Conservation (phyloP, 2,329 filamentous ascomycete genomes). For the Pseudogymnoascus destructans region DNA sequence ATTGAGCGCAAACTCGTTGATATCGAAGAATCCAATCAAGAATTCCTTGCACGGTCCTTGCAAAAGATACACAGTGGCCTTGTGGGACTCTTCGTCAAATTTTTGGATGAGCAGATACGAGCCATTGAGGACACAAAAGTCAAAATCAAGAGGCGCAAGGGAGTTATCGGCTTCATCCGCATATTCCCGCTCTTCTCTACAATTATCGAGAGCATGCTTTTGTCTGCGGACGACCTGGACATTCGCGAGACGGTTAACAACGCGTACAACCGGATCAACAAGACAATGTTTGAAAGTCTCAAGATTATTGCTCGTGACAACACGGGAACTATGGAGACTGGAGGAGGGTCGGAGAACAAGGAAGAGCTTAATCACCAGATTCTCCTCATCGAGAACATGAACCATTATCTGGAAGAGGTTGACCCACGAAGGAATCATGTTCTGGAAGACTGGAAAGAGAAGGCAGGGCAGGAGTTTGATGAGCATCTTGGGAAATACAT, state of each 20-base stretch:
- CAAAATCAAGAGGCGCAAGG: constrained; percentile 96
- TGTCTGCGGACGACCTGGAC: constrained; percentile 45
- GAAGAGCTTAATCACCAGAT: constrained; percentile 96
- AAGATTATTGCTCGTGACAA: constrained; percentile 80
- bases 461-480: constrained; percentile 62
- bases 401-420: constrained; percentile 88
- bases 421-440: constrained; percentile 62
- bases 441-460: constrained; percentile 69
- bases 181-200: constrained; percentile 80
- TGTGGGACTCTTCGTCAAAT: constrained; percentile 66
- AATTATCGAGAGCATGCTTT: constrained; percentile 73
- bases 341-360: constrained; percentile 74
- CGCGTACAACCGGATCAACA: constrained; percentile 79
- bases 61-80: constrained; percentile 68
- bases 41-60: constrained; percentile 69
- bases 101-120: constrained; percentile 87
- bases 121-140: constrained; percentile 98
- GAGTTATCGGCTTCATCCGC: constrained; percentile 88
- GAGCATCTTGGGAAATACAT: constrained; percentile 86
- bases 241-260: constrained; percentile 70
- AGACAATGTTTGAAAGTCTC: constrained; percentile 92
- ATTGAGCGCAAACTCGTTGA: constrained; percentile 69
- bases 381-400: constrained; percentile 96
- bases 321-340: constrained; percentile 35
- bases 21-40: constrained; percentile 82